phyloP scores from a whole-genome alignment of 345 rosid genomes.

The Iberis pinnata region DNA sequence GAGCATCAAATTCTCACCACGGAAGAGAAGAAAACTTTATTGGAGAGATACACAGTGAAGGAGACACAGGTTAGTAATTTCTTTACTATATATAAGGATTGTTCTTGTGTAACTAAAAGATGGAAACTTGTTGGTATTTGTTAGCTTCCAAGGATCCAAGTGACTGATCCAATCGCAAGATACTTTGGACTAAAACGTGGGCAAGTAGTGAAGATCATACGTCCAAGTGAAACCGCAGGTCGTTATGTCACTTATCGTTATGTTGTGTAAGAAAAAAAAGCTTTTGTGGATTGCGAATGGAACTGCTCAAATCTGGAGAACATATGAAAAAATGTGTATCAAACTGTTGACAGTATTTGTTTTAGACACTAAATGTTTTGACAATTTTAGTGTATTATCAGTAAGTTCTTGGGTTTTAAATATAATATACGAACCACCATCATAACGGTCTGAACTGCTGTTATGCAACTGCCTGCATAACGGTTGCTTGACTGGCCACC shows the following conservation, averaged over 20 bases:
- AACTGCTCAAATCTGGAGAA: too few species aligned
- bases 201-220: conserved; percentile 63
- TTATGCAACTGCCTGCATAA: too few species aligned
- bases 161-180: conserved; percentile 58
- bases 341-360: too few species aligned
- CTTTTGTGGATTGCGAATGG: too few species aligned
- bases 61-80: conserved; percentile 58
- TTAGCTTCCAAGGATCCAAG: conserved; percentile 61
- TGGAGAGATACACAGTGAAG: conserved; percentile 71
- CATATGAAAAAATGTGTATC: too few species aligned
- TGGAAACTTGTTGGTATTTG: conserved; percentile 8
- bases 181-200: conserved; percentile 65
- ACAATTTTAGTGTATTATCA: too few species aligned
- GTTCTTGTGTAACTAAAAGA: neutral
- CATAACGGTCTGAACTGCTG: too few species aligned
- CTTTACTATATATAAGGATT: neutral
- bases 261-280: conserved; percentile 36
- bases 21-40: conserved; percentile 73
- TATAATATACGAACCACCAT: too few species aligned
- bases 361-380: too few species aligned
- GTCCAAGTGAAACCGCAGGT: conserved; percentile 70
- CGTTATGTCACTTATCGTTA: conserved; percentile 60
- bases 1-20: conserved; percentile 64
- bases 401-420: too few species aligned
- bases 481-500: too few species aligned